Evolutionary conservation across 164 flowering plant genomes (phyloP), one percentile per base, ranked within the genome.

Genomic region (Chimonanthus praecox): DNA sequence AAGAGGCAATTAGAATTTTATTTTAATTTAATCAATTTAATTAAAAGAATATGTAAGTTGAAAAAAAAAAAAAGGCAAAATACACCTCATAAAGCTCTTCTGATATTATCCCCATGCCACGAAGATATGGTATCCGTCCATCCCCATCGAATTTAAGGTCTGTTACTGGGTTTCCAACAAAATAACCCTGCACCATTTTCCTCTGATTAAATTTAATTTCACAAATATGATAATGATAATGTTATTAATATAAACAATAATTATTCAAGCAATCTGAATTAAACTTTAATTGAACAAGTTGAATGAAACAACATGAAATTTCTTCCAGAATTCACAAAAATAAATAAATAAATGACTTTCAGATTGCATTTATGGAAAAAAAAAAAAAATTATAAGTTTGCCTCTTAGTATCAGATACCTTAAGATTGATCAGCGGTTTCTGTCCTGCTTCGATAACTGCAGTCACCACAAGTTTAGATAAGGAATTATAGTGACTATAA

Each of bases 31-130:
- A 54, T n/a, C 60, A 4, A 18, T 8, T 6, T 20, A 8, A 33
- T 33, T 33, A 7, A 9, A 3, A 9, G 18, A 44, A 63, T 3
- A 3, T 13, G 8, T 11, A 11, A 54, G 11, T 33, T n/a, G 18
- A 3, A 21, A 20, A n/a, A 11, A 46, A 4, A 21, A 45, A 54
- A n/a, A 5, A n/a, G 5, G 16, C n/a, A 3, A 54, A 43, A 67
- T 76, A 1, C 46, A 85, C 91, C 91, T 84, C 74, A 44, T 83
- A 88, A 18, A 81, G 79, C 73, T 86, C 85, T 64, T 86, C 85
- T 2, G 89, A 83, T 64, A 88, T 76, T 51, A 88, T 78, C 2
- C 72, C 82, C 86, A 85, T 80, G 2, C 84, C 82, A 79, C 83
- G 84, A 49, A 75, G 82, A 73, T 58, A 85, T 58, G 78, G 81